Percentiles rank a stretch among this genome's conserved stretches.
Conservation (phyloP, 768 basidiomycete genomes). For the Coprinopsis marcescibilis region DNA sequence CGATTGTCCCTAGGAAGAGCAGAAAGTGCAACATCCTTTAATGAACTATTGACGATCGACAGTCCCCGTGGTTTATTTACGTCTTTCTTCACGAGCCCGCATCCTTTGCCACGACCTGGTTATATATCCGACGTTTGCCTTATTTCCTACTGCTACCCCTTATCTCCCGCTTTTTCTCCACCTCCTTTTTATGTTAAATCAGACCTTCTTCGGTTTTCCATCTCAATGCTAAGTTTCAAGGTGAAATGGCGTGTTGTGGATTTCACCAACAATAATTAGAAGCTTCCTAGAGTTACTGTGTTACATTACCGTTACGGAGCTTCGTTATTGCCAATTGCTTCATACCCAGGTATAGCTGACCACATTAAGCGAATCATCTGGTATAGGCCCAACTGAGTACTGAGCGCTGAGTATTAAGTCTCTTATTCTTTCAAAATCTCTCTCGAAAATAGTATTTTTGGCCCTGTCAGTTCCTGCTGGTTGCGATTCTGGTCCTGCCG, state of each 20-base stretch:
- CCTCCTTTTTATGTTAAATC: slow-evolving; percentile 33
- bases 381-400: too few relatives aligned
- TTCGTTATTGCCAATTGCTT: background rate
- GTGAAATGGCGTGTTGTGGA: slow-evolving; percentile 3
- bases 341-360: slow-evolving; percentile 6
- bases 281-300: slow-evolving; percentile 5
- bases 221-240: slow-evolving; percentile 13
- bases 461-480: too few relatives aligned
- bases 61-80: slow-evolving; percentile 20
- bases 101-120: slow-evolving; percentile 37
- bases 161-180: slow-evolving; percentile 27
- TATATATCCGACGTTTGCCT: slow-evolving; percentile 39
- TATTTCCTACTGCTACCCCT: slow-evolving; percentile 20
- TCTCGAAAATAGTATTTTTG: too few relatives aligned
- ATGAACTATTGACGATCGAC: slow-evolving; percentile 23
- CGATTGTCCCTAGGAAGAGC: slow-evolving; percentile 78
- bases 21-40: slow-evolving; percentile 82
- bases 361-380: too few relatives aligned
- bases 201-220: slow-evolving; percentile 28
- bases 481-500: too few relatives aligned
- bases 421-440: too few relatives aligned
- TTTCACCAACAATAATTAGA: slow-evolving; percentile 9
- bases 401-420: too few relatives aligned
- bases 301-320: slow-evolving; percentile 7
- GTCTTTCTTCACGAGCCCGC: slow-evolving; percentile 30